Evolutionary conservation across 257 asterid species (phyloP).

Genomic region (Solanum arcanum): DNA sequence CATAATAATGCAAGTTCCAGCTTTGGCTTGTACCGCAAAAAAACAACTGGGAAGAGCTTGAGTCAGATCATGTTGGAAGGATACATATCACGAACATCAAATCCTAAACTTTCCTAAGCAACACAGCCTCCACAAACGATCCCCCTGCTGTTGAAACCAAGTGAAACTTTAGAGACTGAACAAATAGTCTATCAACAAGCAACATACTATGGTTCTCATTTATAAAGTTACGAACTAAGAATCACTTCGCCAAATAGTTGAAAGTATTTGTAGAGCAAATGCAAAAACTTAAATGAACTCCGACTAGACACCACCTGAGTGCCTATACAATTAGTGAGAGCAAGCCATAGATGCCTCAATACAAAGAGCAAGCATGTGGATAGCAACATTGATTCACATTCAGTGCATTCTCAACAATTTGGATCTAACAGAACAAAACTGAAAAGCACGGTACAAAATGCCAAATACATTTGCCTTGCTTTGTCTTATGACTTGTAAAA

Average conservation of each 20-base stretch:
- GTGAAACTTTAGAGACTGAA: background rate
- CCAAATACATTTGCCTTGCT: background rate
- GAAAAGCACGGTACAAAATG: background rate
- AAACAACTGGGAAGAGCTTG: background rate
- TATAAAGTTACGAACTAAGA: background rate
- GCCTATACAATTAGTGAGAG: background rate
- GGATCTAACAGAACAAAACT: background rate
- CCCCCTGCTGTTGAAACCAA: slow-evolving; percentile 34
- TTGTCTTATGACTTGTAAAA: background rate
- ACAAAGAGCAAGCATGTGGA: background rate
- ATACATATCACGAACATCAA: background rate
- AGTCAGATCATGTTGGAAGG: background rate
- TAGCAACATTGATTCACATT: background rate
- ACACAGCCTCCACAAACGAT: slow-evolving; percentile 72
- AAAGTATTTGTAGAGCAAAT: background rate
- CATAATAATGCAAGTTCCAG: background rate
- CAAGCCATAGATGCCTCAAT: background rate
- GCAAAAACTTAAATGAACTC: background rate
- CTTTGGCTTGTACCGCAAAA: background rate
- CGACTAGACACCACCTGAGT: background rate
- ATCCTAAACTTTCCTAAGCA: slow-evolving; percentile 14
- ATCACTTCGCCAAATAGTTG: background rate
- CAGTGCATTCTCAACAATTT: background rate
- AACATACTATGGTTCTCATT: background rate
- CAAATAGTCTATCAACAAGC: background rate